These are phyloP conservation scores for Leishmania turanica DNA, from an alignment of 208 protist species.

Conservation along the genomic window DNA sequence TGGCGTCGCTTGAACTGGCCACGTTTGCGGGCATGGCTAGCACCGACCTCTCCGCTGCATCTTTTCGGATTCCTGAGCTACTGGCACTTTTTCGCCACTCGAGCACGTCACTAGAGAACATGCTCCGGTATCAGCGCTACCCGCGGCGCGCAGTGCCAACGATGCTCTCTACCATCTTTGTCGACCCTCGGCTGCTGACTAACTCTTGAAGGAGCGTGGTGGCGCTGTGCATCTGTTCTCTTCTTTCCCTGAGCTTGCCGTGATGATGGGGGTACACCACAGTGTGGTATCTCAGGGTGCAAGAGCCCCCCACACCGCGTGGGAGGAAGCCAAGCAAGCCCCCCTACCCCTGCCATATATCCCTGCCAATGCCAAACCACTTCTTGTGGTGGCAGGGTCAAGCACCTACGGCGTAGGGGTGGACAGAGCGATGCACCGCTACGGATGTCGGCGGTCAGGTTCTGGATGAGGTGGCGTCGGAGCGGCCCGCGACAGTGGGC, in stretches of 20 bases:
- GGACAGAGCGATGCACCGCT: too few species aligned
- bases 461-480: not conserved
- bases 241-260: not conserved
- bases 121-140: slow-evolving; percentile 31
- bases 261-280: not conserved
- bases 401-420: too few species aligned
- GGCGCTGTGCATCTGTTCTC: not conserved
- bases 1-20: slow-evolving; percentile 13
- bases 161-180: slow-evolving; percentile 31
- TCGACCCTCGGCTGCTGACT: slow-evolving; percentile 14
- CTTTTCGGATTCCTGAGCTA: slow-evolving; percentile 50
- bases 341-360: too few species aligned
- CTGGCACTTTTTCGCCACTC: slow-evolving; percentile 44
- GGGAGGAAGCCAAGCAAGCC: too few species aligned
- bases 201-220: not conserved
- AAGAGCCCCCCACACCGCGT: not conserved
- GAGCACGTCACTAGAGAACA: slow-evolving; percentile 38
- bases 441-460: not conserved
- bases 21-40: slow-evolving; percentile 19
- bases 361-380: too few species aligned
- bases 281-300: not conserved
- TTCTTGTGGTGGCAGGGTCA: too few species aligned
- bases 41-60: slow-evolving; percentile 42
- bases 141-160: slow-evolving; percentile 8
- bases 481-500: not conserved